phyloP scores from a whole-genome alignment of 352 stramenopile genomes.

The Pythium sp. region DNA sequence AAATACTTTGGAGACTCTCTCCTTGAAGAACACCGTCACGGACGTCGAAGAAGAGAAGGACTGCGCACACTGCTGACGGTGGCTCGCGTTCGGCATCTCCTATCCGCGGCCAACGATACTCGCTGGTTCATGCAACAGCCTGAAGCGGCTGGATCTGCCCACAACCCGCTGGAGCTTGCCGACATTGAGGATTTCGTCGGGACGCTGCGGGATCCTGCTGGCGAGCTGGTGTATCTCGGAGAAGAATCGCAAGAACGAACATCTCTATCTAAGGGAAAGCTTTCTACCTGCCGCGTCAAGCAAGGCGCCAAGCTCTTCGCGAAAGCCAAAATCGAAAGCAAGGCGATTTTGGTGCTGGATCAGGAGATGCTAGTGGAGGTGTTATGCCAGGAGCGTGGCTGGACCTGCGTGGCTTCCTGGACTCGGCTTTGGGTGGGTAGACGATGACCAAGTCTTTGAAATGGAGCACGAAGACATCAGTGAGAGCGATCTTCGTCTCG shows the following conservation, averaged over 20 bases:
- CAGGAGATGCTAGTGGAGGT: not conserved
- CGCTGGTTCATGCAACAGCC: no score
- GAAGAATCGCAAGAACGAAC: not conserved
- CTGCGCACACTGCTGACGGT: conserved; percentile 4
- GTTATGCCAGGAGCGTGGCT: not conserved
- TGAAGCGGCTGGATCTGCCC: no score
- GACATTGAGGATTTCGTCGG: no score
- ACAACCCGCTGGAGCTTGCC: no score
- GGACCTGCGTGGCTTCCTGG: conserved; percentile 2
- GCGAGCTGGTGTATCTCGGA: conserved; percentile 2
- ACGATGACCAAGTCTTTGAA: not conserved
- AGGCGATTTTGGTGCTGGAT: not conserved
- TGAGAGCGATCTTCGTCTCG: not conserved
- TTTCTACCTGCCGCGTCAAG: not conserved
- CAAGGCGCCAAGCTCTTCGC: not conserved
- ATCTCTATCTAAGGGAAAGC: not conserved
- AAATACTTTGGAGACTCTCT: not conserved
- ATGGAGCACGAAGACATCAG: not conserved
- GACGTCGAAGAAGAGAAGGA: not conserved
- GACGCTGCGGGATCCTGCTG: not conserved
- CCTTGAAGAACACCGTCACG: not conserved
- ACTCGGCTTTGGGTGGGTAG: not conserved
- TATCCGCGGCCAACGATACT: conserved; percentile 1
- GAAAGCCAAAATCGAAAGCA: not conserved
- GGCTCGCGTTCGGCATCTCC: conserved; percentile 12